Conservation (phyloP, 345 rosid species). For the Dipteronia sinensis region DNA sequence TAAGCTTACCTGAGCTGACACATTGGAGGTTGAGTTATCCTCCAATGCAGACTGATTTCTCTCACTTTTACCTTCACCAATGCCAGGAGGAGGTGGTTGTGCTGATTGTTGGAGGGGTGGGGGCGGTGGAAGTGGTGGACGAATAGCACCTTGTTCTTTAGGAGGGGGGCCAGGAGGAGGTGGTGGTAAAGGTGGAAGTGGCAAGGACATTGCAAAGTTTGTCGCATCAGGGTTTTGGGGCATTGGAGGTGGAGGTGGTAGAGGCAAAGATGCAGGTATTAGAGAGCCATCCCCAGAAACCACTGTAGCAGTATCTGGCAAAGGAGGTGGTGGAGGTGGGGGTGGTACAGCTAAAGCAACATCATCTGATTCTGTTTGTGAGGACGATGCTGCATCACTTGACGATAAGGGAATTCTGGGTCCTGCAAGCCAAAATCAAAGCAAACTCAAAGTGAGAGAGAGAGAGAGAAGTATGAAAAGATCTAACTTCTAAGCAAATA, state of each 20-base stretch:
- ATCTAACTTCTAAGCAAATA: background rate
- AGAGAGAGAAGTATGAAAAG: background rate
- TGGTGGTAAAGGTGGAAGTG: constrained; percentile 69
- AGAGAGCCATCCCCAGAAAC: constrained; percentile 46
- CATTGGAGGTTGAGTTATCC: constrained; percentile 51
- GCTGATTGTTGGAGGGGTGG: constrained; percentile 60
- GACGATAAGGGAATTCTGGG: constrained; percentile 77
- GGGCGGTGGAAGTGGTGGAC: constrained; percentile 65
- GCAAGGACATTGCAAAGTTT: constrained; percentile 51
- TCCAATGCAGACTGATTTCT: constrained; percentile 37
- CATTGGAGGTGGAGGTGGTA: constrained; percentile 89
- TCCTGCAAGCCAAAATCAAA: constrained; percentile 51
- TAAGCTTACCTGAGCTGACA: constrained; percentile 47
- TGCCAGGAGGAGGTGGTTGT: constrained; percentile 67
- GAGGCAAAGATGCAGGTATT: constrained; percentile 62
- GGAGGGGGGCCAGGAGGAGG: constrained; percentile 97
- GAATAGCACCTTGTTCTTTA: constrained; percentile 53
- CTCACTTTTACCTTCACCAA: constrained; percentile 44
- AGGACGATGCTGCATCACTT: constrained; percentile 60
- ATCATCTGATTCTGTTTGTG: constrained; percentile 63
- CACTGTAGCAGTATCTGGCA: constrained; percentile 49
- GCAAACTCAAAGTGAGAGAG: constrained; percentile 19
- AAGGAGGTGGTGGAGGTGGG: constrained; percentile 70
- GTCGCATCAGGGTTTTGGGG: constrained; percentile 62
- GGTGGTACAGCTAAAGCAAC: constrained; percentile 52